phyloP scores from a whole-genome alignment of 2,329 filamentous ascomycete species.

The Fusarium goolgardi region DNA sequence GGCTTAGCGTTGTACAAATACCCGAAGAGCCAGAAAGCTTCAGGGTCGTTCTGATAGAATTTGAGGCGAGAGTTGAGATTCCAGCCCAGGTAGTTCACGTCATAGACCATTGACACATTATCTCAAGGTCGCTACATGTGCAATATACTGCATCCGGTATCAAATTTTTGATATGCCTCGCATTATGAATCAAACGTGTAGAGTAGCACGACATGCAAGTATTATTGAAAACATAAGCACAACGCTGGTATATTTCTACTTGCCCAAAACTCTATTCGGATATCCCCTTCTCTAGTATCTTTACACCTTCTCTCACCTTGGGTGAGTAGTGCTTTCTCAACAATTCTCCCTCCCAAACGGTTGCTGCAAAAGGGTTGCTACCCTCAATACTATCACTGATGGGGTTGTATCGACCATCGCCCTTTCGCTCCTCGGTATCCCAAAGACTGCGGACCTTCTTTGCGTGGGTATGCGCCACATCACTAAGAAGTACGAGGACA shows the following conservation, averaged over 20 bases:
- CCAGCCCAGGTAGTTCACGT: neutral
- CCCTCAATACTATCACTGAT: constrained; percentile 79
- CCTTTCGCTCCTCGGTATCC: constrained; percentile 93
- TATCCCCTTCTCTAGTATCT: constrained; percentile 75
- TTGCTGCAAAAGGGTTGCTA: constrained; percentile 90
- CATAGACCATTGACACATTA: neutral
- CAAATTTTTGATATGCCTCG: neutral
- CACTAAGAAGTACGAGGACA: constrained; percentile 79
- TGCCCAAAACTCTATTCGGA: constrained; percentile 44
- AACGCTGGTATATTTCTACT: constrained; percentile 13
- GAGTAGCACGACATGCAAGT: neutral
- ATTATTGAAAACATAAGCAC: neutral
- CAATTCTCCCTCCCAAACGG: constrained; percentile 93
- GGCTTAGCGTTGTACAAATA: neutral
- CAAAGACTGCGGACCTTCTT: constrained; percentile 87
- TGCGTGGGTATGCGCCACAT: constrained; percentile 83
- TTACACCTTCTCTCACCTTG: constrained; percentile 80
- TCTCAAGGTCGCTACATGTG: neutral
- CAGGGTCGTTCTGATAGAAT: neutral
- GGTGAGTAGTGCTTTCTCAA: constrained; percentile 88
- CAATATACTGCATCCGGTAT: neutral
- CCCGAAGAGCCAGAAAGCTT: too few relatives aligned
- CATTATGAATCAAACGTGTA: neutral
- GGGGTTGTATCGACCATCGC: constrained; percentile 87
- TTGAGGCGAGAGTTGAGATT: neutral